A percentile compares a stretch with the other conserved stretches of the same genome.
These are phyloP conservation scores for Stipa capillata DNA, from an alignment of 176 grass and related monocot genomes.

Conservation along the genomic window DNA sequence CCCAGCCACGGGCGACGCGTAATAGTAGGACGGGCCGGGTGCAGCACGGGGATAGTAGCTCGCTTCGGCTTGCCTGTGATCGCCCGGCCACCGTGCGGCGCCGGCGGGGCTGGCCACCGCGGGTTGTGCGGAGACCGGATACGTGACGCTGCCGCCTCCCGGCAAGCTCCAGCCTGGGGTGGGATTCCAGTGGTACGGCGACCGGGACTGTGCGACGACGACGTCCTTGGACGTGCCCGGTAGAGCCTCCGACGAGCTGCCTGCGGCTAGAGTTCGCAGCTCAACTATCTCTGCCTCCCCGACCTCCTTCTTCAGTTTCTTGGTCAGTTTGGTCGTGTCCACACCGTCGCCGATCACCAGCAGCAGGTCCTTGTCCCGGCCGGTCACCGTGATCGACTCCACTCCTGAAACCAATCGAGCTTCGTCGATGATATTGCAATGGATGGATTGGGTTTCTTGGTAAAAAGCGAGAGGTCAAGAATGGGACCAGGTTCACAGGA, in stretches of 20 bases:
- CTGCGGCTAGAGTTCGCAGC: background rate
- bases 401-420: conserved; percentile 5
- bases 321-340: conserved; percentile 17
- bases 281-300: conserved; percentile 36
- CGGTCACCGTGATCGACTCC: conserved; percentile 20
- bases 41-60: background rate
- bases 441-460: background rate
- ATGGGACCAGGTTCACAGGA: background rate
- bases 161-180: background rate
- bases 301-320: conserved; percentile 25
- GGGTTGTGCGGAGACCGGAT: background rate
- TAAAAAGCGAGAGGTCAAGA: too few relatives aligned
- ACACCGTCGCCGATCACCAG: conserved; percentile 35
- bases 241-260: background rate
- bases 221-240: background rate
- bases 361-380: conserved; percentile 20
- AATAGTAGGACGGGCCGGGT: conserved; percentile 6
- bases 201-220: background rate
- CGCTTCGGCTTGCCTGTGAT: background rate
- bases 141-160: background rate
- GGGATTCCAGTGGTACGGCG: background rate
- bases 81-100: background rate
- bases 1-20: background rate
- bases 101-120: background rate
- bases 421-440: background rate